These are phyloP conservation scores for Litchi chinensis DNA, from an alignment of 345 rosid species.

Conservation along the genomic window DNA sequence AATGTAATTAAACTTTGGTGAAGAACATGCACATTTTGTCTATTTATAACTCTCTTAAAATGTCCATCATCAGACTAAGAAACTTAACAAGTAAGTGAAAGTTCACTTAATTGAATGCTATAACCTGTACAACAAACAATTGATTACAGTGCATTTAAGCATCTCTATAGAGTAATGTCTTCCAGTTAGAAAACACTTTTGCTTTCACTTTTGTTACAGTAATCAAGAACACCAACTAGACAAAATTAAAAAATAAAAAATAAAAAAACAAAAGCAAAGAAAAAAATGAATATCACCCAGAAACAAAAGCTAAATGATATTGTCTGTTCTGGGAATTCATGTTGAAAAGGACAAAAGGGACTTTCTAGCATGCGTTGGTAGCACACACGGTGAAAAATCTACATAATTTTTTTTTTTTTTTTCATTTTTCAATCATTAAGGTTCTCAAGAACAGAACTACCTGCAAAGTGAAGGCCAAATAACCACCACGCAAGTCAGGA, in stretches of 20 bases:
- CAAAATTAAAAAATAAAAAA: background rate
- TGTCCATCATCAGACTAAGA: background rate
- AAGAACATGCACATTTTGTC: background rate
- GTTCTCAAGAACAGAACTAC: conserved; percentile 39
- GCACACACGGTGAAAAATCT: conserved; percentile 5
- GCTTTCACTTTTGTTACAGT: background rate
- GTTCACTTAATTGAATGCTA: background rate
- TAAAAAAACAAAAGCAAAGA: background rate
- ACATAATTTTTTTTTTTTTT: background rate
- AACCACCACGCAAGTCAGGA: conserved; percentile 70
- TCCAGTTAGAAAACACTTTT: background rate
- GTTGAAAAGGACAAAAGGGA: background rate
- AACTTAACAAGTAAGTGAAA: background rate
- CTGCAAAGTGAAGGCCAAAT: conserved; percentile 83
- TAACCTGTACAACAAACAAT: background rate
- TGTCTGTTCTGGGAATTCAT: background rate
- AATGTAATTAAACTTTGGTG: background rate
- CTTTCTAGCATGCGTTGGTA: background rate
- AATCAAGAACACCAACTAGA: background rate
- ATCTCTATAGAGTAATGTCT: background rate
- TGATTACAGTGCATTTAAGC: background rate
- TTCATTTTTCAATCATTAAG: background rate
- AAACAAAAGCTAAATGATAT: background rate
- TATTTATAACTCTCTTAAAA: background rate
- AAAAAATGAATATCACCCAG: conserved; percentile 4